These are phyloP conservation scores for Mycena amicta DNA, from an alignment of 768 basidiomycete genomes.

Conservation along the genomic window DNA sequence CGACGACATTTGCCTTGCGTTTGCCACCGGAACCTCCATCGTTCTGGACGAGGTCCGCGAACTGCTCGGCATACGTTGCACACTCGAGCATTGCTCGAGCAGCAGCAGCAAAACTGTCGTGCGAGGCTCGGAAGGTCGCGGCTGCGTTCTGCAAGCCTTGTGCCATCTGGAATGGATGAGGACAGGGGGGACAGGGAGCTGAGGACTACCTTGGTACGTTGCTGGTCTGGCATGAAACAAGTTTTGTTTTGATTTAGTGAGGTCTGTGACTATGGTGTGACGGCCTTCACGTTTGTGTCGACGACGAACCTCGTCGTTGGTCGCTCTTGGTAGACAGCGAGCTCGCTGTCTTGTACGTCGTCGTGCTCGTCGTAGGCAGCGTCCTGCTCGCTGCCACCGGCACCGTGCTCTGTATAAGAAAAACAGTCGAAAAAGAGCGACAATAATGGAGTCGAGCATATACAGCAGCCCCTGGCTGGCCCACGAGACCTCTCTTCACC, in stretches of 20 bases:
- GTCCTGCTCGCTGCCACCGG: conserved; percentile 19
- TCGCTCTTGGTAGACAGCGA: background rate
- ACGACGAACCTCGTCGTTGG: background rate
- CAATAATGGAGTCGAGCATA: conserved; percentile 45
- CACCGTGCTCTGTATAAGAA: conserved; percentile 34
- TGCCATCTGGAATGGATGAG: conserved; percentile 14
- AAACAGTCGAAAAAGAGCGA: conserved; percentile 28
- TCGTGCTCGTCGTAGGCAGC: background rate
- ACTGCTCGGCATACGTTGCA: conserved; percentile 61
- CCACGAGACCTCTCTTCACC: conserved; percentile 33
- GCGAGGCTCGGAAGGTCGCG: conserved; percentile 52
- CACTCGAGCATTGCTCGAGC: conserved; percentile 67
- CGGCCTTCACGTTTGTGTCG: background rate
- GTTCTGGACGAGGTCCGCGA: conserved; percentile 49
- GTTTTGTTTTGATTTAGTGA: background rate
- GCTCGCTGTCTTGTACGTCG: background rate
- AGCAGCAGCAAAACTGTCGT: conserved; percentile 51
- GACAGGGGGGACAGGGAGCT: too few species aligned
- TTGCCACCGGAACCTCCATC: conserved; percentile 44
- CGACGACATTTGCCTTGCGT: conserved; percentile 49
- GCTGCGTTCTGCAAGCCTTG: conserved; percentile 58
- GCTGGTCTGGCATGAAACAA: background rate
- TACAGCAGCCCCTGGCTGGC: conserved; percentile 48
- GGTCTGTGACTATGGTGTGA: background rate
- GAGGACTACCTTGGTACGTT: background rate